phyloP scores from a whole-genome alignment of 306 rosid genomes.

The Arachis hypogaea region DNA sequence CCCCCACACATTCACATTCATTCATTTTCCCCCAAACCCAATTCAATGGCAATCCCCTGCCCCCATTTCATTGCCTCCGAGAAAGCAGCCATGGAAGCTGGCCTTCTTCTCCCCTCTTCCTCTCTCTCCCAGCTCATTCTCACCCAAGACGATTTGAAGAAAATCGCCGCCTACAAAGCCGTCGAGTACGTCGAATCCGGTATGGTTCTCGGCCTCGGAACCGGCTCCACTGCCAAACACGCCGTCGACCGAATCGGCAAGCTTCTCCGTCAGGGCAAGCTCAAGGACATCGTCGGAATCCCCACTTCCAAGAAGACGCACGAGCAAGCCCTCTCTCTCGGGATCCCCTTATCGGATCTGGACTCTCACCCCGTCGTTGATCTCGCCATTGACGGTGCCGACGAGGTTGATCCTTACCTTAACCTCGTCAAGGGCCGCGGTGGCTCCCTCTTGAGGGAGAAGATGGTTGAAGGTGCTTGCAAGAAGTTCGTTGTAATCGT shows the following conservation, averaged over 20 bases:
- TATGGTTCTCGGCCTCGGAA: constrained; percentile 68
- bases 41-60: constrained; percentile 57
- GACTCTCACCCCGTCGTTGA: too few relatives aligned
- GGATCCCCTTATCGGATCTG: too few relatives aligned
- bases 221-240: constrained; percentile 87
- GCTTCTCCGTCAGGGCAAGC: constrained; percentile 70
- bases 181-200: too few relatives aligned
- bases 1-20: too few relatives aligned
- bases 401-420: too few relatives aligned
- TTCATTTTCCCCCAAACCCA: too few relatives aligned
- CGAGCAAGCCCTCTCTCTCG: too few relatives aligned
- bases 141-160: constrained; percentile 73
- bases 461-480: constrained; percentile 78
- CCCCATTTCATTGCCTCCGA: constrained; percentile 59
- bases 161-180: too few relatives aligned
- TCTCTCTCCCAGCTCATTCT: constrained; percentile 37
- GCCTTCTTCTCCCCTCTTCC: constrained; percentile 36
- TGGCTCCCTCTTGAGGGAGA: too few relatives aligned
- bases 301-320: too few relatives aligned
- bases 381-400: too few relatives aligned
- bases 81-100: constrained; percentile 67
- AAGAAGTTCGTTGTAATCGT: constrained; percentile 76
- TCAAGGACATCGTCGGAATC: constrained; percentile 13
- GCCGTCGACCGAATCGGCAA: constrained; percentile 83
- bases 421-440: too few relatives aligned